Evolutionary conservation across 768 basidiomycete species (phyloP), one percentile per base, ranked within the genome.

Genomic region (Phanerochaete carnosa): DNA sequence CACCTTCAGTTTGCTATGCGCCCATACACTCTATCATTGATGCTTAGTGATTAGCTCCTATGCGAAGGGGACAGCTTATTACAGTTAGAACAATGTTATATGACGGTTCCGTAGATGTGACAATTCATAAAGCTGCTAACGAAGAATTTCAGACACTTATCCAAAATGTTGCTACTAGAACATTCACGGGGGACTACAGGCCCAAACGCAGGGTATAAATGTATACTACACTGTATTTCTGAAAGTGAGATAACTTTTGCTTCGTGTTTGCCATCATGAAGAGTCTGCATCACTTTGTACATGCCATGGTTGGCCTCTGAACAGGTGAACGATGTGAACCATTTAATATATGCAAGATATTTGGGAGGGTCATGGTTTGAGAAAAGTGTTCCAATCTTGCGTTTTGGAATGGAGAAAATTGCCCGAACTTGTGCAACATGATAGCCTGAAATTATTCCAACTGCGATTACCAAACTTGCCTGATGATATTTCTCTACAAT

Each of bases 301-400:
- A 77, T 23, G 6, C 56, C 50, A 37, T 67, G 67, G 43, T 70
- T 57, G 0, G 32, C 53, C 22, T 73, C 66, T 22, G 68, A 66
- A 13, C 43, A 28, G 3, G 64, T 53, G 56, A 71, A 68, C 4
- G 61, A 50, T 0, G 69, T 63, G 55, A 72, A 75, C 73, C 73
- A 73, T 51, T 73, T 71, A 1, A 75, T 60, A 60, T 72, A 74
- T 0, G 68, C 74, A 1, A 75, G 61, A 45, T 70, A 63, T 0
- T 57, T 23, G 1, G 68, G 68, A 1, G 49, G 47, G 0, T 23
- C 3, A n/a, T 55, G 11, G 8, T 57, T 26, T 0, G 61, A 59
- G 35, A 64, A 65, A n/a, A 64, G 46, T 12, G 33, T 9, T 0
- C 32, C 13, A 2, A 25, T 12, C 0, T 47, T 46, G 13, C 39